Base-by-base conservation (phyloP, 139 green algal species). In the Closterium sp. region DNA sequence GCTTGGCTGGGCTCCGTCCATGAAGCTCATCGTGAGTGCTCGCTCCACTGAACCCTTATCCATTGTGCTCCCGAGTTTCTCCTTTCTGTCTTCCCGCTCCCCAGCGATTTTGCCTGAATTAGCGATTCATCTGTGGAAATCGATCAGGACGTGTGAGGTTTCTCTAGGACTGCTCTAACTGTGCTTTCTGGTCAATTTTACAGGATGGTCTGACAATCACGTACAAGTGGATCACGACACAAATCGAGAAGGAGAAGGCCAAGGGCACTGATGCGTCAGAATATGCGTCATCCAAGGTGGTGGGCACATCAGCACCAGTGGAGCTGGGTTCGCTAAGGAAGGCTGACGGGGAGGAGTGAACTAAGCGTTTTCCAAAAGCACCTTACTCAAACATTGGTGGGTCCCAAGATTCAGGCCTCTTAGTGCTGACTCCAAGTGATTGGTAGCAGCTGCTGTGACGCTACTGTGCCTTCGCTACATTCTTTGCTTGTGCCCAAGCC, bases 1-100 rank as follows among this genome's bases (percentile, higher is more conserved):
- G 97, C 96, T 99, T 45, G 98, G 98, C 31, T 99, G 98, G 98
- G 96, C 97, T 93, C 98, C 98, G 1, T 97, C 97, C 38, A 96
- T 99, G 87, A 96, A 88, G 87, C 96, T 99, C 85, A 87, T 91
- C 27, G 98, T 93, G 24, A 87, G 89, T 38, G 1, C 13, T 87
- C 79, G 4, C n/a, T 30, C 73, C 3, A n/a, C n/a, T n/a, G n/a
- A n/a, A n/a, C n/a, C n/a, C n/a, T n/a, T n/a, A n/a, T n/a, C n/a
- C n/a, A n/a, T n/a, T n/a, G n/a, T n/a, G n/a, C n/a, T n/a, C n/a
- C n/a, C n/a, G n/a, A n/a, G n/a, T n/a, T n/a, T n/a, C n/a, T n/a
- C n/a, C n/a, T n/a, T n/a, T n/a, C n/a, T n/a, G n/a, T n/a, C n/a
- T n/a, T n/a, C n/a, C n/a, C n/a, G n/a, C n/a, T n/a, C n/a, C n/a